Base-by-base conservation (phyloP, 495 filamentous ascomycete species). In the Penicillium canariense region DNA sequence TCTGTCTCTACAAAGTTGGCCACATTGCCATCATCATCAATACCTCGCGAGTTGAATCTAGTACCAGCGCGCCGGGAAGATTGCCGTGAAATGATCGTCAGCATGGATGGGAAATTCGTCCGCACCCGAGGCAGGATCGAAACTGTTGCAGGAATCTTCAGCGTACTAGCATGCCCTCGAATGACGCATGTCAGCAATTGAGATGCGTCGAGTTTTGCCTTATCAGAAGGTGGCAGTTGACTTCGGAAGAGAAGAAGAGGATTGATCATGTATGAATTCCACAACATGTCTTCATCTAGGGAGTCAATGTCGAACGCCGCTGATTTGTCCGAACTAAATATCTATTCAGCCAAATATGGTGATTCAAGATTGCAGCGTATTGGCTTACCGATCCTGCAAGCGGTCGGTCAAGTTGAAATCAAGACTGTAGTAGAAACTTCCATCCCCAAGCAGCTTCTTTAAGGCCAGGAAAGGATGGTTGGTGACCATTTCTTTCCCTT, bases 241-340 rank as follows among this genome's bases (percentile, higher is more conserved):
- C 87, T 90, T 23, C 94, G 86, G 65, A 98, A 97, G 47, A 87
- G 78, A 35, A 97, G 85, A 48, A 98, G 79, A 7, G 95, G 92
- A 50, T 87, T 81, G 54, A 98, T 96, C 92, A 98, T 97, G 71
- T 94, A 96, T 9, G 89, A 91, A 60, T 98, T 98, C 94, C 94
- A 98, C 25, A 98, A 72, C 72, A 96, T 96, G 6, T 87, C 87
- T 54, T 89, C 86, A 69, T 98, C 90, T 27, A 96, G 83, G 47
- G 85, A 87, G 52, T 90, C 88, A 50, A 92, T 86, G 61, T 91
- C 88, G 57, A 94, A 91, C 15, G 83, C 77, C 17, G 83, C 65
- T 22, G 71, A 72, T 59, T 77, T 74, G 26, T 75, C 75, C 5
- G 69, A 68, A 32, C 77, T 80, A 25, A 52, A 25, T 20, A 22